A percentile compares a stretch with the other conserved stretches of the same genome.
Conservation (phyloP, 441 rosid species). For the Populus hybrid region DNA sequence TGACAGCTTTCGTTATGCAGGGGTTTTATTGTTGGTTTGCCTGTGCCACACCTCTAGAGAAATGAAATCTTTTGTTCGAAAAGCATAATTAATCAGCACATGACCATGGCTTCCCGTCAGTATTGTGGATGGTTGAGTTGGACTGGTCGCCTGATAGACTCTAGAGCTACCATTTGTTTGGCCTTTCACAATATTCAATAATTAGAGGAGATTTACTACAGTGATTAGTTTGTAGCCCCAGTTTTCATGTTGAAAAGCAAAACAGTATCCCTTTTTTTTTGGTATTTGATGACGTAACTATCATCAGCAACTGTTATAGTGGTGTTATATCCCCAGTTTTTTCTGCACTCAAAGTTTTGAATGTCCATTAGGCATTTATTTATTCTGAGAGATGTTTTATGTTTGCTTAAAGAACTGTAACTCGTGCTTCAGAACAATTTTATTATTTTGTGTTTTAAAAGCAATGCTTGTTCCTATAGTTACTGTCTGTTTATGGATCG, state of each 20-base stretch:
- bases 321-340: neutral
- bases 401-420: neutral
- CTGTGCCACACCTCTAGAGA: neutral
- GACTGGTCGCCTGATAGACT: slow-evolving; percentile 6
- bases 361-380: neutral
- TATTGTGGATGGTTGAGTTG: slow-evolving; percentile 16
- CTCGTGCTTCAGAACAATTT: neutral
- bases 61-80: neutral
- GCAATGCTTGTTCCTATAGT: neutral
- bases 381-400: neutral
- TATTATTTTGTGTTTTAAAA: too few relatives aligned
- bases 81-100: slow-evolving; percentile 9
- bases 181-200: slow-evolving; percentile 13
- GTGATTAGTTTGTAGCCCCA: neutral
- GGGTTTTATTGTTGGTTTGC: slow-evolving; percentile 1
- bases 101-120: slow-evolving; percentile 2
- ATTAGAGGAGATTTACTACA: slow-evolving; percentile 22
- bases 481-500: neutral
- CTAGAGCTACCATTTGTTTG: slow-evolving; percentile 1
- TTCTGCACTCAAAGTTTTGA: neutral
- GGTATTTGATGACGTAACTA: neutral
- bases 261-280: neutral
- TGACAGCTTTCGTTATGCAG: slow-evolving; percentile 15
- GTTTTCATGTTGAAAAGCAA: neutral
- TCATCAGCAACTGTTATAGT: neutral